These are phyloP conservation scores for Aspergillus eucalypticola DNA, from an alignment of 2,329 filamentous ascomycete species.

Conservation along the genomic window DNA sequence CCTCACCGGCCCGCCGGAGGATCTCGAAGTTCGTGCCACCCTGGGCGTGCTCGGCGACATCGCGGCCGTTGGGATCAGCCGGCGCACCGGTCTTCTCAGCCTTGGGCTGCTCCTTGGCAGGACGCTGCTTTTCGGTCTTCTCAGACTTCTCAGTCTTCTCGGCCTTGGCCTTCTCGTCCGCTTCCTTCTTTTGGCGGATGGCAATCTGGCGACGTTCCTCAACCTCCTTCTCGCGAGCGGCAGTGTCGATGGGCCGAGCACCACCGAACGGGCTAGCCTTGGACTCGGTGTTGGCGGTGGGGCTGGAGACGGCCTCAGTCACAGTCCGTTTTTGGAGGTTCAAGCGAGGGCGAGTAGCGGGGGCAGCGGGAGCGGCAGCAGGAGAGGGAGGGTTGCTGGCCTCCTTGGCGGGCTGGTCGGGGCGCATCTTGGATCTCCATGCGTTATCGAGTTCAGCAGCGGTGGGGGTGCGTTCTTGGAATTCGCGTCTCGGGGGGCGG, in stretches of 20 bases:
- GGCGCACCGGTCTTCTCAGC: slow-evolving; percentile 35
- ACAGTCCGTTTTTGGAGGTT: slow-evolving; percentile 92
- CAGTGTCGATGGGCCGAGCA: slow-evolving; percentile 90
- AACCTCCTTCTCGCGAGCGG: slow-evolving; percentile 81
- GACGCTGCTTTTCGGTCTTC: slow-evolving; percentile 63
- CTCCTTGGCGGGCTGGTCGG: slow-evolving; percentile 73
- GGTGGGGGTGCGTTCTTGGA: slow-evolving; percentile 71
- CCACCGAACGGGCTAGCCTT: slow-evolving; percentile 94
- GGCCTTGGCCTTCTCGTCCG: slow-evolving; percentile 80
- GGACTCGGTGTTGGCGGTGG: slow-evolving; percentile 57
- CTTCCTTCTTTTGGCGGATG: slow-evolving; percentile 79
- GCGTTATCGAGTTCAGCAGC: slow-evolving; percentile 91
- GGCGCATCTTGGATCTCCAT: slow-evolving; percentile 89
- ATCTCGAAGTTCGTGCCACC: slow-evolving; percentile 57
- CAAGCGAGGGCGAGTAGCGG: slow-evolving; percentile 72
- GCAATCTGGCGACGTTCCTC: slow-evolving; percentile 80
- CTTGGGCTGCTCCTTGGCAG: slow-evolving; percentile 42
- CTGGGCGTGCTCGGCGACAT: slow-evolving; percentile 41
- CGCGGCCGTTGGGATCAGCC: slow-evolving; percentile 43
- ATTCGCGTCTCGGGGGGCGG: slow-evolving; percentile 75
- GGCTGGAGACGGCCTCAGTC: slow-evolving; percentile 64
- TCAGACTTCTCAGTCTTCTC: slow-evolving; percentile 77
- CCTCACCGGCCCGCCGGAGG: slow-evolving; percentile 52
- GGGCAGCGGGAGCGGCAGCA: slow-evolving; percentile 59
- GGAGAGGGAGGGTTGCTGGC: slow-evolving; percentile 75